Base-by-base conservation (phyloP, 495 filamentous ascomycete genomes). In the Penicillium daleae region DNA sequence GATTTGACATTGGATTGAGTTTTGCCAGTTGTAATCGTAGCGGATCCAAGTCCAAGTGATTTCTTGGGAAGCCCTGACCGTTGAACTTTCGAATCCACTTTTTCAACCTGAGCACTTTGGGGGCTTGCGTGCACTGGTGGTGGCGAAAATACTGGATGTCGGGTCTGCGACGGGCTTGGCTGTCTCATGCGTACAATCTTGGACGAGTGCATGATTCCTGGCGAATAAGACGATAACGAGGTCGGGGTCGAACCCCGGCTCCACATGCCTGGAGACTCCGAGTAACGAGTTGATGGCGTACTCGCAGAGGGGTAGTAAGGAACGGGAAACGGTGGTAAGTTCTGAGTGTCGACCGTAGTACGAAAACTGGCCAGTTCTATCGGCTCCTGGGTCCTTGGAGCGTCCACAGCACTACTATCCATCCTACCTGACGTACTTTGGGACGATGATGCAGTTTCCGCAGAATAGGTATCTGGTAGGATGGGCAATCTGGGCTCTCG, bases 151-250 rank as follows among this genome's bases (percentile, higher is more conserved):
- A 92, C 79, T 9, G 91, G 90, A 21, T 91, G 89, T 64, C 89
- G 80, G 56, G 83, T 89, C 62, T 85, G 82, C 49, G 82, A 82
- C 49, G 87, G 86, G 65, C 89, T 92, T 24, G 80, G 78, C 71
- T 89, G 89, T 74, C 84, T 83, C 37, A 83, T 72, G 60, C 87
- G 85, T 32, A 80, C 76, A 63, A 81, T 67, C 59, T 90, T 87
- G 3, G 74, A 75, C 21, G 91, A 86, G 33, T 87, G 77, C 60
- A 90, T 72, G 39, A 92, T 83, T 1, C 92, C 90, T 12, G 95
- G 93, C 37, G 95, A 99, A 72, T 95, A 90, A n/a, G 95, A 97
- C 8, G 93, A 96, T 69, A 93, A 86, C 8, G 95, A 97, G n/a
- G 93, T 97, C 1, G 95, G 93, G 3, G 95, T 97, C 10, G 95